Conservation (phyloP, 106 monocot genomes). For the Narthecium ossifragum region DNA sequence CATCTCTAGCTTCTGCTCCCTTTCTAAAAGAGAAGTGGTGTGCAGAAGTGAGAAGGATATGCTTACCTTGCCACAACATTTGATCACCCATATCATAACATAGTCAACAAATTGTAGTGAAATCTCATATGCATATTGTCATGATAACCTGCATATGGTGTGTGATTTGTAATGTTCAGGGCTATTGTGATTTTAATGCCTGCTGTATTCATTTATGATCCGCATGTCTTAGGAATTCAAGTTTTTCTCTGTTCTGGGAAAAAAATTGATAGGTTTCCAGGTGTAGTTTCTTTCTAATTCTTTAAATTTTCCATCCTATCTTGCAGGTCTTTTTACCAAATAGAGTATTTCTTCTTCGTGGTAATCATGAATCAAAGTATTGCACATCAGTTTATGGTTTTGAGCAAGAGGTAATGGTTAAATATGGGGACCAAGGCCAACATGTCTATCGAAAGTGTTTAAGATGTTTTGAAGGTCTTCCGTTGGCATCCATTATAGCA, state of each 20-base stretch:
- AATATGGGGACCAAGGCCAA: constrained; percentile 73
- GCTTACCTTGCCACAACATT: too few relatives aligned
- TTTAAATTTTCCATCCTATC: constrained; percentile 17
- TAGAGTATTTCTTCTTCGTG: constrained; percentile 91
- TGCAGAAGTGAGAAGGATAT: too few relatives aligned
- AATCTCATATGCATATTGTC: too few relatives aligned
- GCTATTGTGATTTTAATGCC: background rate
- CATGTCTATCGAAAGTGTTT: constrained; percentile 87
- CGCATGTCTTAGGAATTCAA: too few relatives aligned
- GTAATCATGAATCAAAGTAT: constrained; percentile 97
- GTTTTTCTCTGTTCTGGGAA: too few relatives aligned
- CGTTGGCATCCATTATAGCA: constrained; percentile 87
- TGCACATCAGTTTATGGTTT: constrained; percentile 97
- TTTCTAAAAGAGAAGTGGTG: background rate
- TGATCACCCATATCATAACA: too few relatives aligned
- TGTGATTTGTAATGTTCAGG: too few relatives aligned
- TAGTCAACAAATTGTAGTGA: too few relatives aligned
- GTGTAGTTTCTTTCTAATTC: background rate
- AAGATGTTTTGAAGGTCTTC: constrained; percentile 95
- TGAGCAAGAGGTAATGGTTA: constrained; percentile 87
- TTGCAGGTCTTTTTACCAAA: constrained; percentile 67
- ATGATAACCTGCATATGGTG: too few relatives aligned
- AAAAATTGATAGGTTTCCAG: background rate
- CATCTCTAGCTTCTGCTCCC: background rate
- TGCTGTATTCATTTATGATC: too few relatives aligned